Percentiles rank a stretch among this genome's conserved stretches.
Evolutionary conservation across 73 alveolate genomes (phyloP).

Genomic region (Paramecium biaurelia): DNA sequence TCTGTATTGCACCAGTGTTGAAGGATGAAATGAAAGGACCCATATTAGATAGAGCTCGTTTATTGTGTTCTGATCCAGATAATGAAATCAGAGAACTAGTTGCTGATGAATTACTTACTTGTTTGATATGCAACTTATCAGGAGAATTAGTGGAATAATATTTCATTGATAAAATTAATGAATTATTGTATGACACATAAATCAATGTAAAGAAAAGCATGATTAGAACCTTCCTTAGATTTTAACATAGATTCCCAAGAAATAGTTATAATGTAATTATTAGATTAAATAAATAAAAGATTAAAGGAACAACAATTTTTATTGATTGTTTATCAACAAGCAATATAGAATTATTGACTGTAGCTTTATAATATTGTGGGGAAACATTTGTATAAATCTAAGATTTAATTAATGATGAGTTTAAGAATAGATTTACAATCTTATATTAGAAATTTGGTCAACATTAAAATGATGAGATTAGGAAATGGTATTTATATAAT

Average conservation of each 20-base stretch:
- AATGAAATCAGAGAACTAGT: not conserved
- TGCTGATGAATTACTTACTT: not conserved
- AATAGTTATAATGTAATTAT: not conserved
- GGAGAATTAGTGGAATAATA: not conserved
- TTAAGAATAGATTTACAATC: not conserved
- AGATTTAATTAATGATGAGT: slow-evolving; percentile 8
- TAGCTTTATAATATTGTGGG: not conserved
- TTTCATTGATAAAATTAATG: not conserved
- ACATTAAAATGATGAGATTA: not conserved
- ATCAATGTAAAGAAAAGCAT: not conserved
- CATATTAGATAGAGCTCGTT: not conserved
- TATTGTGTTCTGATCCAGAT: not conserved
- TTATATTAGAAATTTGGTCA: not conserved
- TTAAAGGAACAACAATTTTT: not conserved
- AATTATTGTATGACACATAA: not conserved
- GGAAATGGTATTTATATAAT: slow-evolving; percentile 7
- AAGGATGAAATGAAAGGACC: slow-evolving; percentile 26
- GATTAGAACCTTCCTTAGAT: not conserved
- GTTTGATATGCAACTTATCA: not conserved
- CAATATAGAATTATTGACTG: not conserved
- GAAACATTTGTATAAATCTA: not conserved
- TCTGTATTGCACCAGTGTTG: not conserved
- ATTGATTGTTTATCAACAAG: not conserved
- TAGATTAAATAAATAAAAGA: not conserved
- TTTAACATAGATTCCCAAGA: not conserved